Base-by-base conservation (phyloP, 148 eudicot species). In the Vaccinium corymbosum region DNA sequence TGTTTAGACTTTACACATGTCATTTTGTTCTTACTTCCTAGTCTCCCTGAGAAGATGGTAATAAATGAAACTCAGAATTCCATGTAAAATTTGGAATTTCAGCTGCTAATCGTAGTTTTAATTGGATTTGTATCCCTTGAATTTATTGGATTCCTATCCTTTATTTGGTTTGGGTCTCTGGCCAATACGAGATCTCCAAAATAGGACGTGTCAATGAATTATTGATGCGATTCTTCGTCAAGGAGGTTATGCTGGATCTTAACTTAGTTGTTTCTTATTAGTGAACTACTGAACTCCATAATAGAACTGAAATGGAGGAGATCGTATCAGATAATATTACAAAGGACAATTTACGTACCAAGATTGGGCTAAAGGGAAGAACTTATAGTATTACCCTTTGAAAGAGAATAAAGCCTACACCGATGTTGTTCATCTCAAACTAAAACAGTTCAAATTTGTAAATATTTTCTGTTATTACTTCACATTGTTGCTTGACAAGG, bases 1-100 rank as follows among this genome's bases (percentile, higher is more conserved):
- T 83, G 13, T 78, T 73, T 64, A 61, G 42, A 12, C 52, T 38
- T 84, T 72, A 12, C 68, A 72, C 53, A 53, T 76, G 27, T 35
- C 76, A 56, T 80, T 82, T 66, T 64, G 72, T 70, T 86, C 74
- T 35, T 80, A 32, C 61, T 70, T 86, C 74, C n/a, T 80, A 32
- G 74, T 79, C 59, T 55, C 55, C 27, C 52, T 55, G 15, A 42
- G 15, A 66, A 66, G 4, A 64, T 9, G 22, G 11, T 32, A 66
- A 66, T 66, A 9, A 64, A 66, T 14, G 6, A 22, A 62, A 62
- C 12, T 1, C 27, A 20, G 1, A 62, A 62, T 22, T 64, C 71
- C 71, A 22, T 64, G 27, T 22, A 25, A 64, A 64, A 25, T 22
- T 64, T 11, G 15, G 14, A 64, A 64, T 64, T 64, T 64, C 71